phyloP scores from a whole-genome alignment of 1,284 basidiomycete species.

The Moniliella sp. region DNA sequence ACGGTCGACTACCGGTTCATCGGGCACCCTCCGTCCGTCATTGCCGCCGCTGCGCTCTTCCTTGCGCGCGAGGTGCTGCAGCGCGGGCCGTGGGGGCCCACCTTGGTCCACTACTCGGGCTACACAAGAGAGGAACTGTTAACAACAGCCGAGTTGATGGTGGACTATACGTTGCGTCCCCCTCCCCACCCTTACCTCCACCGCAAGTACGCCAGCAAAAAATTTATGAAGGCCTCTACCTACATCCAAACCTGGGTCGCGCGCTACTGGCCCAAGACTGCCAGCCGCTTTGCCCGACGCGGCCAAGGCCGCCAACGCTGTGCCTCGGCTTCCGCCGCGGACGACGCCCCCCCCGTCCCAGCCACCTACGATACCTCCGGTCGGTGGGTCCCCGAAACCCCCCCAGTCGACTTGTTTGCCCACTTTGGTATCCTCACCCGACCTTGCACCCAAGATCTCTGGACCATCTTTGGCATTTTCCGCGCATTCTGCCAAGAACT shows the following conservation, averaged over 20 bases:
- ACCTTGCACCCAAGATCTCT: no score
- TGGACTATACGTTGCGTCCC: slow-evolving; percentile 47
- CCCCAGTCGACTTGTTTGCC: neutral
- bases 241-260: slow-evolving; percentile 29
- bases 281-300: slow-evolving; percentile 5
- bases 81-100: slow-evolving; percentile 60
- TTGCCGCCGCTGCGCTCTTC: slow-evolving; percentile 78
- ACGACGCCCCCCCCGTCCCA: neutral
- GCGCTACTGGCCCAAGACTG: slow-evolving; percentile 18
- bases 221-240: slow-evolving; percentile 28
- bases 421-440: neutral
- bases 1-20: slow-evolving; percentile 69
- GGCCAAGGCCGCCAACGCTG: neutral
- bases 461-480: no score
- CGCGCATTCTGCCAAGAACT: neutral
- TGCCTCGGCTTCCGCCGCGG: no score
- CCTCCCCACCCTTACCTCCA: slow-evolving; percentile 20
- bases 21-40: slow-evolving; percentile 54
- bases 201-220: slow-evolving; percentile 33
- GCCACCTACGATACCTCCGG: neutral
- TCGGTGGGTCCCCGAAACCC: neutral
- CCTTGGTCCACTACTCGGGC: slow-evolving; percentile 66
- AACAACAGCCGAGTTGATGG: slow-evolving; percentile 72
- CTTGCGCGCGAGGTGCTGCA: slow-evolving; percentile 66
- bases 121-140: slow-evolving; percentile 65